Base-by-base conservation (phyloP, 148 eudicot species). In the Amaranthus cruentus region DNA sequence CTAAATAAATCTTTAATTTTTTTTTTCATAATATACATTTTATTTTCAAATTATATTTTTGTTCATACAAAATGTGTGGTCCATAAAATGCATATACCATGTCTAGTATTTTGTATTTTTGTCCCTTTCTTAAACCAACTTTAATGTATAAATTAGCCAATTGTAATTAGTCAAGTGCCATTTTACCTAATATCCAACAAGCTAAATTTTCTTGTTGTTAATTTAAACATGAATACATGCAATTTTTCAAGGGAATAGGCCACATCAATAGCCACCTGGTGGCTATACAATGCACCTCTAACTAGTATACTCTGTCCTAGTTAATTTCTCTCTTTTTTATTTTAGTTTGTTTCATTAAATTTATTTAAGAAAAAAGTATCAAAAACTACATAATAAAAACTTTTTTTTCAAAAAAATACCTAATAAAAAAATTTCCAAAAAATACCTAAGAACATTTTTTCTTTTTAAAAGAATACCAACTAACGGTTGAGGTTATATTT, bases 101-200 rank as follows among this genome's bases (percentile, higher is more conserved):
- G 10, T 11, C 11, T 67, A 49, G 48, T 66, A 42, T 55, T 67
- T 43, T 54, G 15, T n/a, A 46, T 67, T 67, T 67, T 48, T 60
- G 66, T 67, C 70, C 70, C 21, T 67, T 49, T 50, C 44, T 4
- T 50, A 67, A 67, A 28, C 56, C 56, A 51, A 67, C 70, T 67
- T 9, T 21, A 15, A 7, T 7, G 0, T 66, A 14, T 54, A 53
- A 66, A 66, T 49, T 66, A 28, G 42, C 55, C 3, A 18, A 18
- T 18, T 18, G 18, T 18, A 66, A 66, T 49, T 66, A 28, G 42
- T 42, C 3, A 18, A 67, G 12, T 10, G 11, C 64, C 46, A 5
- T 56, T 15, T 58, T 58, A 15, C n/a, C 2, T 15, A 7, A 58
- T 4, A 15, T 15, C 6, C 6, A 4, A n/a, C 6, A 6, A 0